phyloP scores from a whole-genome alignment of 2,329 filamentous ascomycete species.

The Lasiodiplodia sp. region DNA sequence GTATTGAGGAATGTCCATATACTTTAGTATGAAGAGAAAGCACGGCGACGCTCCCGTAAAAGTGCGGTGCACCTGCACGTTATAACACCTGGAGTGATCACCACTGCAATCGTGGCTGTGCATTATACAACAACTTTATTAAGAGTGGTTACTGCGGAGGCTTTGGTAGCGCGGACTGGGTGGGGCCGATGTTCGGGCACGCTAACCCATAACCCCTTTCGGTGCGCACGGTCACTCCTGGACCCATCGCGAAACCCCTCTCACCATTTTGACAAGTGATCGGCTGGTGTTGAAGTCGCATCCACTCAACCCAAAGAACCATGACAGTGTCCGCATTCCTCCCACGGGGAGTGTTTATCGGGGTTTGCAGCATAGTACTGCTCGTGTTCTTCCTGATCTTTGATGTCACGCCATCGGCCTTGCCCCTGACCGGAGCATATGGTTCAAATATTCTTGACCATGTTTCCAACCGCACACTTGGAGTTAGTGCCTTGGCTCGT shows the following conservation, averaged over 20 bases:
- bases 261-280: background rate
- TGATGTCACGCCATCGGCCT: background rate
- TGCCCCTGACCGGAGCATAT: conserved; percentile 4
- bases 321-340: background rate
- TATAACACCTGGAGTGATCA: too few species aligned
- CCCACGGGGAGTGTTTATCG: background rate
- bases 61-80: too few species aligned
- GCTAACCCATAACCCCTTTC: too few species aligned
- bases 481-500: conserved; percentile 1
- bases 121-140: too few species aligned
- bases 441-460: conserved; percentile 5
- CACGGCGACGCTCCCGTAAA: too few species aligned
- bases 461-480: conserved; percentile 22
- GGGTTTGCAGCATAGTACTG: background rate
- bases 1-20: too few species aligned
- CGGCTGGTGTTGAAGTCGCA: background rate
- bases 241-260: background rate
- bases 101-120: too few species aligned
- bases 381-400: background rate
- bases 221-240: too few species aligned
- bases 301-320: background rate
- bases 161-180: too few species aligned
- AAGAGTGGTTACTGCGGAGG: background rate
- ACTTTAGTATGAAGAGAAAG: too few species aligned
- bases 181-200: too few species aligned